Evolutionary conservation across 495 filamentous ascomycete genomes (phyloP), one percentile per base, ranked within the genome.

Genomic region (Acidiella bohemica): DNA sequence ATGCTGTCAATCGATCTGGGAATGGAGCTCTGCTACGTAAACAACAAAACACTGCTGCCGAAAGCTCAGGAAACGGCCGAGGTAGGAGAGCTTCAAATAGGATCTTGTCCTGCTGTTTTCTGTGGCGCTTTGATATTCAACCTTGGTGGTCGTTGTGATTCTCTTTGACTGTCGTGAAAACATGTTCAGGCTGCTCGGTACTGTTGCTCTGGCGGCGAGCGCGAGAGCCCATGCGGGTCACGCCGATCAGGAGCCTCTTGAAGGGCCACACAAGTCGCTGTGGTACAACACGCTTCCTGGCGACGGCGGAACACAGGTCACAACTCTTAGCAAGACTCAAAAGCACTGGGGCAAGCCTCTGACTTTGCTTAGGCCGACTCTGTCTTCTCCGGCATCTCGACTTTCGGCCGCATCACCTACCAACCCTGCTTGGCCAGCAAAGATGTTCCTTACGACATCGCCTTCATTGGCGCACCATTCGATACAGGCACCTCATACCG

Each of bases 331-430:
- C 6, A 40, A 42, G 38, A 37, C 27, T 47, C 36, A 4, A 16
- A 32, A 9, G 17, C n/a, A 14, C 4, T 4, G 34, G 5, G 14
- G 9, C n/a, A 13, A 34, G 28, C 14, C 11, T 19, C 28, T 20
- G 5, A 36, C 14, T 3, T 17, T 22, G 17, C 9, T n/a, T 22
- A 81, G 76, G 78, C 77, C 38, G 77, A 82, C 52, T 77, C 76
- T 9, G 61, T 65, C 42, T 62, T 65, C 50, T 62, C 61, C 21
- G 60, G 59, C 28, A 57, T 60, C 39, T 60, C 62, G 3, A 59
- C 84, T 10, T 93, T 86, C 53, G 84, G 79, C 20, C 73, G 79
- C 41, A 59, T 90, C 4, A 72, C 77, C 1, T 90, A 88, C 60
- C 75, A 71, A 40, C 82, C 83, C 24, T 92, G 84, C 51, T 65